A percentile compares a stretch with the other conserved stretches of the same genome.
Conservation (phyloP, 1,284 basidiomycete genomes). For the Irpex rosettiformis region DNA sequence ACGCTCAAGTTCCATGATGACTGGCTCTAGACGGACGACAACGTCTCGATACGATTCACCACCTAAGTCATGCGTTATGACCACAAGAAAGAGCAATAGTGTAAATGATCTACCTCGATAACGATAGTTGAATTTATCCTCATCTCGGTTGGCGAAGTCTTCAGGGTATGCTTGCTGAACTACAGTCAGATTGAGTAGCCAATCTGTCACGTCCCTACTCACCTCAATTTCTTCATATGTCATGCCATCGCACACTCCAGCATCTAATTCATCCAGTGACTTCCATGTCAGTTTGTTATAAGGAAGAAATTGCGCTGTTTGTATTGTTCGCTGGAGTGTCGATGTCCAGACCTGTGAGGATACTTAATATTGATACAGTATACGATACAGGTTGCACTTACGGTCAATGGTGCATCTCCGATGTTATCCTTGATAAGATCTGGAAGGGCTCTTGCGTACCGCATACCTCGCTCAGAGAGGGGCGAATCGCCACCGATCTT, state of each 20-base stretch:
- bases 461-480: conserved; percentile 80
- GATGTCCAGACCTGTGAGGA: conserved; percentile 86
- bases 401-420: conserved; percentile 85
- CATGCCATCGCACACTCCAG: conserved; percentile 99
- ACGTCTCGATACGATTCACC: conserved; percentile 97
- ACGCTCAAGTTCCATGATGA: conserved; percentile 98
- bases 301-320: conserved; percentile 81
- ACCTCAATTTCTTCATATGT: conserved; percentile 99
- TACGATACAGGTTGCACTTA: conserved; percentile 30
- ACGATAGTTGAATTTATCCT: conserved; percentile 99
- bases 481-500: conserved; percentile 96
- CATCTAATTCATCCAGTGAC: conserved; percentile 96
- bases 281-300: conserved; percentile 98
- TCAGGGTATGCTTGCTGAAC: conserved; percentile 89
- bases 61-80: conserved; percentile 31
- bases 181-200: neutral
- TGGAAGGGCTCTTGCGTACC: conserved; percentile 87
- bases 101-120: conserved; percentile 64
- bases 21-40: conserved; percentile 93
- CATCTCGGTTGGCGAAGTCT: conserved; percentile 97
- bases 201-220: conserved; percentile 13
- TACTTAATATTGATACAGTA: conserved; percentile 8
- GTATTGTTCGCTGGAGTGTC: conserved; percentile 88
- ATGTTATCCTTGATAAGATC: conserved; percentile 88
- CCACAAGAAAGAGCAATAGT: too few species aligned